These are phyloP conservation scores for Saturnispora mendoncae DNA, from an alignment of 805 yeast species.

Conservation along the genomic window DNA sequence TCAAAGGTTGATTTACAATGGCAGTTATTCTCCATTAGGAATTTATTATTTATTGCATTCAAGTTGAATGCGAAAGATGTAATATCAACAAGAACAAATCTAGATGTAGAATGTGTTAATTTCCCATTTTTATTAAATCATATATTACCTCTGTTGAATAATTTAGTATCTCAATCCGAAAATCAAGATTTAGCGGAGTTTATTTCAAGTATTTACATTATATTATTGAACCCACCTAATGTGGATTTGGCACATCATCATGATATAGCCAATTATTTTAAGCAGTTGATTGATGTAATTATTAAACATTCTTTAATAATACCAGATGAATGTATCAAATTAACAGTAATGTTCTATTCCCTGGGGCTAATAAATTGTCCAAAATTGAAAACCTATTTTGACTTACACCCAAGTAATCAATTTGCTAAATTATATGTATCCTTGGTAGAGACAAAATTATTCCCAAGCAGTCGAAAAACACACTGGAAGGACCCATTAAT, in stretches of 20 bases:
- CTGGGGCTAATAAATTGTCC: neutral
- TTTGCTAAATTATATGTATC: too few relatives aligned
- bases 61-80: neutral
- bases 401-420: too few relatives aligned
- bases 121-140: neutral
- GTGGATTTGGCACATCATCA: neutral
- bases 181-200: neutral
- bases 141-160: slow-evolving; percentile 1
- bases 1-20: neutral
- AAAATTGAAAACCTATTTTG: too few relatives aligned
- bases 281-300: neutral
- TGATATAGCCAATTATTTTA: neutral
- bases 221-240: slow-evolving; percentile 5
- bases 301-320: neutral
- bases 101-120: neutral
- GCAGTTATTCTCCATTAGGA: neutral
- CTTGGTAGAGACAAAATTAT: too few relatives aligned
- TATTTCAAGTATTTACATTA: neutral
- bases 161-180: neutral
- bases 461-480: too few relatives aligned
- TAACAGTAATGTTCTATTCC: neutral
- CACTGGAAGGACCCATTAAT: too few relatives aligned
- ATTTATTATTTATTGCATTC: neutral
- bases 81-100: slow-evolving; percentile 1
- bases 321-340: slow-evolving; percentile 1